Evolutionary conservation across 768 basidiomycete genomes (phyloP).

Genomic region (Tricholomella constricta): DNA sequence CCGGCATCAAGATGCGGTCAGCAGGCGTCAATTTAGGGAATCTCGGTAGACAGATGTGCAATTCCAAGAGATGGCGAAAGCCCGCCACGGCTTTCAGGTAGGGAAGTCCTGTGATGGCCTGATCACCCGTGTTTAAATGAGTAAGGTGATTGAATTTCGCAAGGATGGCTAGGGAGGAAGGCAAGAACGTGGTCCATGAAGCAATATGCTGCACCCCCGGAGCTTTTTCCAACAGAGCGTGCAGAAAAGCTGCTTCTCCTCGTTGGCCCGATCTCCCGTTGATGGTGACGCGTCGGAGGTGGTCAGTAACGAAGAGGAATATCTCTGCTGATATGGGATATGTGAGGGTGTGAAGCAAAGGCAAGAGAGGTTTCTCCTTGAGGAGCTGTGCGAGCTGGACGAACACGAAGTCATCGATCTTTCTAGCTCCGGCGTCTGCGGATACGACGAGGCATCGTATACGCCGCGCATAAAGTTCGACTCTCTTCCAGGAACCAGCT

Average conservation of each 20-base stretch:
- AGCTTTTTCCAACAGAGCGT: neutral
- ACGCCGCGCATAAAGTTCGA: neutral
- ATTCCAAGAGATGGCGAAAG: neutral
- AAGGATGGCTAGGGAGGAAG: neutral
- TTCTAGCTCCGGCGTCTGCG: no score
- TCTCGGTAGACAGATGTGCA: neutral
- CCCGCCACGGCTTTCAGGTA: neutral
- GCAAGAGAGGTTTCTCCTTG: neutral
- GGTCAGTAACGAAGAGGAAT: constrained; percentile 1
- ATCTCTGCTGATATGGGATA: neutral
- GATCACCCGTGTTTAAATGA: neutral
- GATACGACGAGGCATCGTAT: neutral
- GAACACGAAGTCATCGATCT: neutral
- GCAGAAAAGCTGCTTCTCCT: neutral
- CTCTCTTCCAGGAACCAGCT: neutral
- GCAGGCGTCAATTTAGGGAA: no score
- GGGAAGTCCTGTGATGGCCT: neutral
- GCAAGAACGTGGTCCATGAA: neutral
- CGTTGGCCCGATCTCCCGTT: neutral
- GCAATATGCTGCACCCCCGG: neutral
- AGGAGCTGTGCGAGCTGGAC: neutral
- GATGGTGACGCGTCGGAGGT: constrained; percentile 2
- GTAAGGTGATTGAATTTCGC: neutral
- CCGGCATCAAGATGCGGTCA: no score
- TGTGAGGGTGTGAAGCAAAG: neutral